phyloP scores from a whole-genome alignment of 495 filamentous ascomycete species.

The Ramalina peruviana region DNA sequence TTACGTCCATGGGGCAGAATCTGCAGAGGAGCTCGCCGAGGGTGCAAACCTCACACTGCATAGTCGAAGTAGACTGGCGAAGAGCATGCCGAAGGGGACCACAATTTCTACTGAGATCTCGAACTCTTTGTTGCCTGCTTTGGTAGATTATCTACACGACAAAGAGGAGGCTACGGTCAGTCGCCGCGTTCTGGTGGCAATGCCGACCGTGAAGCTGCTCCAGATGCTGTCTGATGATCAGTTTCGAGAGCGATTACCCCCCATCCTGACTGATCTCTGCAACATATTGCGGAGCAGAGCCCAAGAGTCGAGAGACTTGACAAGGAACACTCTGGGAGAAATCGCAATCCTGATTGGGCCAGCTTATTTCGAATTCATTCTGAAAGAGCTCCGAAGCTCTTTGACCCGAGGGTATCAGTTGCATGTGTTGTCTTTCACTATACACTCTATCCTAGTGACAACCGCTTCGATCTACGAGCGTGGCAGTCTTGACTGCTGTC shows the following conservation, averaged over 20 bases:
- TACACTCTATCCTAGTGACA: conserved; percentile 78
- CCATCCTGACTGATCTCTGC: conserved; percentile 79
- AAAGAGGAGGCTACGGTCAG: conserved; percentile 91
- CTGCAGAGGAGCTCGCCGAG: neutral
- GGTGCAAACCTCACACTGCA: neutral
- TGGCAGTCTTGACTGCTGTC: conserved; percentile 81
- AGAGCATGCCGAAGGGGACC: conserved; percentile 49
- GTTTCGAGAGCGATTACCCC: conserved; percentile 57
- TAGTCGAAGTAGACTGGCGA: conserved; percentile 36
- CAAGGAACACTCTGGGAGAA: conserved; percentile 72
- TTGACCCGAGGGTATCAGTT: conserved; percentile 78
- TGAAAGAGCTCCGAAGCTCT: conserved; percentile 77
- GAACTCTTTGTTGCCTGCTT: conserved; percentile 57
- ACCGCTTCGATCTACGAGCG: conserved; percentile 59
- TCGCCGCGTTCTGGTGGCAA: conserved; percentile 72
- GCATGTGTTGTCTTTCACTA: conserved; percentile 86
- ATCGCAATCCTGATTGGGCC: conserved; percentile 69
- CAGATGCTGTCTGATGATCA: conserved; percentile 60
- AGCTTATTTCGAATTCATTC: conserved; percentile 73
- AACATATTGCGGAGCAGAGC: conserved; percentile 81
- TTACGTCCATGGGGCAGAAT: conserved; percentile 19
- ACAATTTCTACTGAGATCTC: conserved; percentile 63
- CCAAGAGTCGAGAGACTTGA: conserved; percentile 79
- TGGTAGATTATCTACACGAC: conserved; percentile 72
- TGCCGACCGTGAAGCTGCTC: conserved; percentile 74